A percentile compares a stretch with the other conserved stretches of the same genome.
Evolutionary conservation across 441 rosid species (phyloP).

Genomic region (Syzygium syzygioides): DNA sequence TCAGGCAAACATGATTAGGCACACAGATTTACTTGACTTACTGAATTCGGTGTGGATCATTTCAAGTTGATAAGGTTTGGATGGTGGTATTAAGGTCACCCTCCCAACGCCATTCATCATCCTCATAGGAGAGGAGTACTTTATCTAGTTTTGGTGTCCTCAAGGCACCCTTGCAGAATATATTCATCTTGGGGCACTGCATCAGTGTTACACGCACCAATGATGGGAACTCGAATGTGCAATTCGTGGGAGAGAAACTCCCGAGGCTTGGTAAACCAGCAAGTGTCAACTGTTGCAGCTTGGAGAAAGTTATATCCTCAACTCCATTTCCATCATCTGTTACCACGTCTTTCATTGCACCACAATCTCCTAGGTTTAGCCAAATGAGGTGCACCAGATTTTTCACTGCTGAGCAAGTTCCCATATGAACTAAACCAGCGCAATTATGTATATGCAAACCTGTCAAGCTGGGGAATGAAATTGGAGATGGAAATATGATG

Average conservation of each 20-base stretch:
- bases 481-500: rapidly evolving
- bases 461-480: rapidly evolving
- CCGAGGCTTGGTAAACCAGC: background rate
- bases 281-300: rapidly evolving
- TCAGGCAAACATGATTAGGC: too few relatives aligned
- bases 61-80: rapidly evolving
- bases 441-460: rapidly evolving
- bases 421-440: rapidly evolving
- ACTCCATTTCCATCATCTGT: rapidly evolving
- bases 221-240: rapidly evolving
- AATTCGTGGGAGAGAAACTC: background rate
- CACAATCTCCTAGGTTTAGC: rapidly evolving
- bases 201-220: rapidly evolving
- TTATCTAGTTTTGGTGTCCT: background rate
- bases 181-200: background rate
- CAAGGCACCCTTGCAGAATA: background rate
- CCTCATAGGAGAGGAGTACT: rapidly evolving
- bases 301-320: background rate
- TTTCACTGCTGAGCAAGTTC: background rate
- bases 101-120: rapidly evolving
- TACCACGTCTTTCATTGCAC: rapidly evolving
- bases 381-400: rapidly evolving
- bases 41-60: too few relatives aligned
- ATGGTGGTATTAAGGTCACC: background rate
- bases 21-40: too few relatives aligned